phyloP scores from a whole-genome alignment of 2,329 filamentous ascomycete genomes.

The Stachybotrys echinatus region DNA sequence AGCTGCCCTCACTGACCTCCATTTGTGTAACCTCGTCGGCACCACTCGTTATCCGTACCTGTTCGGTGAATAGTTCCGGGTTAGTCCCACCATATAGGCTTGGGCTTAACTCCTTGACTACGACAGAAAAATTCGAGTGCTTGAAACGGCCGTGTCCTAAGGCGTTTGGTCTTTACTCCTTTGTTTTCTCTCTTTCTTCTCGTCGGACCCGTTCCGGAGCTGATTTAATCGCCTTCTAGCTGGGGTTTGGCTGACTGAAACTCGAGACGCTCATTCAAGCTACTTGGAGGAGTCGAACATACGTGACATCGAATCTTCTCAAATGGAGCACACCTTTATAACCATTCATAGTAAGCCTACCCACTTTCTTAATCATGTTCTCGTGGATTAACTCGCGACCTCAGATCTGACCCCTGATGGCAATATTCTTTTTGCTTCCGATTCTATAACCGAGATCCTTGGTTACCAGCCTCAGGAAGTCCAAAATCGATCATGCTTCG shows the following conservation, averaged over 20 bases:
- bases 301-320: neutral
- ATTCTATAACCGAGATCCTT: conserved; percentile 77
- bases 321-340: conserved; percentile 86
- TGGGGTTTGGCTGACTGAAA: too few species aligned
- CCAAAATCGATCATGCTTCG: conserved; percentile 71
- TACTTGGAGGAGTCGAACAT: neutral
- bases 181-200: too few species aligned
- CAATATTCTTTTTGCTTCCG: conserved; percentile 76
- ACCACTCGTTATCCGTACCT: neutral
- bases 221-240: too few species aligned
- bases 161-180: too few species aligned
- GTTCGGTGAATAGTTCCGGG: neutral
- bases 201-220: too few species aligned
- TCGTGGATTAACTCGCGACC: too few species aligned
- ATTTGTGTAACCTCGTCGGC: neutral
- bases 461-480: conserved; percentile 75
- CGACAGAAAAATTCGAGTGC: too few species aligned
- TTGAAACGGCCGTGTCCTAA: too few species aligned
- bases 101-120: too few species aligned
- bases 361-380: too few species aligned
- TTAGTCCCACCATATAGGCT: neutral
- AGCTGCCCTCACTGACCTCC: neutral
- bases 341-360: conserved; percentile 72
- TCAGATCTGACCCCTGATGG: conserved; percentile 74
- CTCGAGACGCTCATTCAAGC: too few species aligned